Evolutionary conservation across 768 basidiomycete species (phyloP).

Genomic region (Postia placenta): DNA sequence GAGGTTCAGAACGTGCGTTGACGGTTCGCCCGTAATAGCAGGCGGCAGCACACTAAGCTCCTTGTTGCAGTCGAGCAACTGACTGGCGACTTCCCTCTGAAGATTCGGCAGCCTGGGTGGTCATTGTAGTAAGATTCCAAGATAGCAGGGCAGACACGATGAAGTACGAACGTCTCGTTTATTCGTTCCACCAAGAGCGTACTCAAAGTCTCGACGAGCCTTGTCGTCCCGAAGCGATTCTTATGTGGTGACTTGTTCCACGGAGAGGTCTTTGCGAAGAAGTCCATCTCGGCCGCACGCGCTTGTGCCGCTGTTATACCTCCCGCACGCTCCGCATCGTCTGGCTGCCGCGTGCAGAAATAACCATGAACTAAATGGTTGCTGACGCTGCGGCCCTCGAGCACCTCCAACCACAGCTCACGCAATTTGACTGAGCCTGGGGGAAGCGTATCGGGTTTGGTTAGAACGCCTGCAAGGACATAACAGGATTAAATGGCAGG

Average conservation of each 20-base stretch:
- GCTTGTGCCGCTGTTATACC: constrained; percentile 33
- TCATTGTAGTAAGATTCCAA: background rate
- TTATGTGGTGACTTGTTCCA: constrained; percentile 45
- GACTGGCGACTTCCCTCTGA: constrained; percentile 5
- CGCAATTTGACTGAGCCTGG: constrained; percentile 30
- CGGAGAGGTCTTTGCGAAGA: constrained; percentile 43
- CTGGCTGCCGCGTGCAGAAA: constrained; percentile 61
- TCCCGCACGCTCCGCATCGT: constrained; percentile 46
- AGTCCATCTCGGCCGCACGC: constrained; percentile 34
- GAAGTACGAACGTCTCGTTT: constrained; percentile 8
- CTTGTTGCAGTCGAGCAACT: constrained; percentile 7
- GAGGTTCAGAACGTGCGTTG: constrained; percentile 12
- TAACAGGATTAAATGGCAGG: no score
- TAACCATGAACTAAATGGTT: constrained; percentile 39
- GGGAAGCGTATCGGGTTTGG: constrained; percentile 46
- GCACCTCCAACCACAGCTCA: constrained; percentile 38
- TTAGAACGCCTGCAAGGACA: constrained; percentile 39
- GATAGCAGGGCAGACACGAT: background rate
- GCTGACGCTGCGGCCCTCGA: constrained; percentile 41
- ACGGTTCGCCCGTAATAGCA: constrained; percentile 10
- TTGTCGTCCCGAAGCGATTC: constrained; percentile 48
- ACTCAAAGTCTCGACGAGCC: constrained; percentile 51
- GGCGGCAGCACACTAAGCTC: constrained; percentile 11
- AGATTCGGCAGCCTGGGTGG: constrained; percentile 8
- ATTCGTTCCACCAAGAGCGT: constrained; percentile 35